Evolutionary conservation across 2,329 filamentous ascomycete genomes (phyloP).

Genomic region (Neoarthrinium moseri): DNA sequence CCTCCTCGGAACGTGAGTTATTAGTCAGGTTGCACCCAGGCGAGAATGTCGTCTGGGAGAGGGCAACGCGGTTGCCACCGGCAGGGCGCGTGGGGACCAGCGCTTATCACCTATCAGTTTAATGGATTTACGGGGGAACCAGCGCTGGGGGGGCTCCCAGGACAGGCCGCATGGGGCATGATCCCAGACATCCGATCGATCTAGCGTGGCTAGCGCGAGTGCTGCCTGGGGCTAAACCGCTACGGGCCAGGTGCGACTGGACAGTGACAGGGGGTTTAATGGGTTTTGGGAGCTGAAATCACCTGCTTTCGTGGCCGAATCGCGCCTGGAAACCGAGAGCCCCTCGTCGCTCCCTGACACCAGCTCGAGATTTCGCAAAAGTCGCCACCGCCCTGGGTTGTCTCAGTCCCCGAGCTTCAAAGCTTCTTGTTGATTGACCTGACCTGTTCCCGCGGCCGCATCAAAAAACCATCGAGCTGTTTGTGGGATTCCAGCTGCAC

Average conservation of each 20-base stretch:
- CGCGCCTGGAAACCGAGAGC: neutral
- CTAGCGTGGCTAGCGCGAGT: neutral
- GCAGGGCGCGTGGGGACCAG: neutral
- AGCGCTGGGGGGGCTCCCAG: neutral
- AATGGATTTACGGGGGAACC: neutral
- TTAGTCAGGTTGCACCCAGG: neutral
- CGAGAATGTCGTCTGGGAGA: too few relatives aligned
- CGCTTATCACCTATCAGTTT: neutral
- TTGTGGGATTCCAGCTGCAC: too few relatives aligned
- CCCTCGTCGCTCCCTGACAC: neutral
- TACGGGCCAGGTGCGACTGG: neutral
- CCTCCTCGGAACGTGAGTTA: neutral
- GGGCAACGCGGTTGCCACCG: neutral
- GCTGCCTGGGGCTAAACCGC: neutral
- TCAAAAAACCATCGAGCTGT: too few relatives aligned
- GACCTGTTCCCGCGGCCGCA: too few relatives aligned
- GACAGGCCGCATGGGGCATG: neutral
- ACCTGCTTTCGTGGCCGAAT: neutral
- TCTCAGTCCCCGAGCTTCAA: too few relatives aligned
- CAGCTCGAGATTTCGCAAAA: neutral
- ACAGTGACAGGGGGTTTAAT: neutral
- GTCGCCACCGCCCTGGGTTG: neutral
- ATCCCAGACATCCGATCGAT: neutral
- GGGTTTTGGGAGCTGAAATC: neutral
- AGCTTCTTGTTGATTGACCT: too few relatives aligned